Evolutionary conservation across 148 eudicot species (phyloP).

Genomic region (Silene uniflora): DNA sequence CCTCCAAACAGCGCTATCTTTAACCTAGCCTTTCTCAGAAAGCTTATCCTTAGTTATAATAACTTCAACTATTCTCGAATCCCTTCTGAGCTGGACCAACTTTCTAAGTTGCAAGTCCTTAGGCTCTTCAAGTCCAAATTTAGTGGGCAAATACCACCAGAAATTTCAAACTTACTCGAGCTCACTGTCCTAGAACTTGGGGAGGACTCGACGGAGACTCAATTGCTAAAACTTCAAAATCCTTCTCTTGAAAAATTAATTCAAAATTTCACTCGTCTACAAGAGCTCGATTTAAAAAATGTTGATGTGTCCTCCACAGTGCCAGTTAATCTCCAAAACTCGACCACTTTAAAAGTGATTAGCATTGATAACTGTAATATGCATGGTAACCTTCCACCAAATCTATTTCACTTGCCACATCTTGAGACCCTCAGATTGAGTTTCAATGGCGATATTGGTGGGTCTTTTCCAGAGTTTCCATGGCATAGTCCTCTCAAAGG

Average conservation of each 20-base stretch:
- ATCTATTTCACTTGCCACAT: conserved; percentile 27
- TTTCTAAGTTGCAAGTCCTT: conserved; percentile 21
- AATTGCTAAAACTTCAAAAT: conserved; percentile 9
- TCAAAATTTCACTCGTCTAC: conserved; percentile 24
- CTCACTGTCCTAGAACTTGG: conserved; percentile 22
- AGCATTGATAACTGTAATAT: conserved; percentile 9
- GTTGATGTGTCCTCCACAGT: conserved; percentile 29
- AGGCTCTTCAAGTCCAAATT: conserved; percentile 26
- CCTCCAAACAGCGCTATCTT: conserved; percentile 22
- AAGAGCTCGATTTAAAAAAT: not conserved
- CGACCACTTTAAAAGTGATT: conserved; percentile 14
- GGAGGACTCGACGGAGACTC: not conserved
- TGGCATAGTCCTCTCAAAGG: not conserved
- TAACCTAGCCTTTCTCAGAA: conserved; percentile 29
- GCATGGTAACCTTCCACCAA: conserved; percentile 17
- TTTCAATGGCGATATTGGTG: conserved; percentile 12
- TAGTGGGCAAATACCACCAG: conserved; percentile 29
- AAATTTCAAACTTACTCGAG: conserved; percentile 17
- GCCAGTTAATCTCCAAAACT: conserved; percentile 15
- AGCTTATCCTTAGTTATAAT: conserved; percentile 29
- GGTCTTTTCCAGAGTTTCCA: conserved; percentile 35
- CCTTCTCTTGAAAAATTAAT: conserved; percentile 13
- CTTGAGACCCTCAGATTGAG: conserved; percentile 12
- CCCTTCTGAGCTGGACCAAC: conserved; percentile 20
- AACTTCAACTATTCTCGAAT: conserved; percentile 28